A percentile compares a stretch with the other conserved stretches of the same genome.
Evolutionary conservation across 140 eudicot genomes (phyloP).

Genomic region (Bidens hawaiensis): DNA sequence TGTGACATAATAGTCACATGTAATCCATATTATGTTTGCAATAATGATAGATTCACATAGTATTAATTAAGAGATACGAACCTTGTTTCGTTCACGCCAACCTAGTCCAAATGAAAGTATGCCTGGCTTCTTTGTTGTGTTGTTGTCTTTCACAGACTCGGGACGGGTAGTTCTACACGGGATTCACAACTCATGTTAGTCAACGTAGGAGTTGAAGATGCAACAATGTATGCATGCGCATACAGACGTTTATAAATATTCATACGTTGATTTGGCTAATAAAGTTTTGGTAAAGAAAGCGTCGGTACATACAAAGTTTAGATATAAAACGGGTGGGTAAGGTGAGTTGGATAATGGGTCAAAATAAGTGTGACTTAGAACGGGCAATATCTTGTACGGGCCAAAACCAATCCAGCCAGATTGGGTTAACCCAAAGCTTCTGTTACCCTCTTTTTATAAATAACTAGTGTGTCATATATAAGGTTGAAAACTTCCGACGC

Average conservation of each 20-base stretch:
- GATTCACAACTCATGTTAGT: conserved; percentile 1
- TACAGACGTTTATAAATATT: background rate
- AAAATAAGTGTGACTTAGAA: background rate
- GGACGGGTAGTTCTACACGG: conserved; percentile 31
- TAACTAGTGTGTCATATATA: background rate
- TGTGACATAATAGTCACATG: conserved; percentile 8
- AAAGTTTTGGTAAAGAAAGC: background rate
- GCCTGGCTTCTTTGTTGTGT: conserved; percentile 42
- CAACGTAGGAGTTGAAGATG: background rate
- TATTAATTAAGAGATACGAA: conserved; percentile 8
- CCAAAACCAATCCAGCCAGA: background rate
- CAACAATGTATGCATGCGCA: conserved; percentile 5
- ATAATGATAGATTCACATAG: too few relatives aligned
- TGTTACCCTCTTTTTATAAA: background rate
- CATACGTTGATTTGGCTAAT: conserved; percentile 2
- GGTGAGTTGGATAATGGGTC: background rate
- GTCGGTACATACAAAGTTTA: too few relatives aligned
- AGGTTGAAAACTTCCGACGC: too few relatives aligned
- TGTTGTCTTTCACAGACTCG: conserved; percentile 39
- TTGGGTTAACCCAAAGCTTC: background rate
- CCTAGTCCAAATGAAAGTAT: conserved; percentile 80
- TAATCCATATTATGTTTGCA: conserved; percentile 4
- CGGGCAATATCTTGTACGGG: background rate
- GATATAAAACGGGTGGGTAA: background rate
- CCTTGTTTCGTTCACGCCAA: conserved; percentile 92